Conservation (phyloP, 2,329 filamentous ascomycete species). For the Coleophoma crateriformis region DNA sequence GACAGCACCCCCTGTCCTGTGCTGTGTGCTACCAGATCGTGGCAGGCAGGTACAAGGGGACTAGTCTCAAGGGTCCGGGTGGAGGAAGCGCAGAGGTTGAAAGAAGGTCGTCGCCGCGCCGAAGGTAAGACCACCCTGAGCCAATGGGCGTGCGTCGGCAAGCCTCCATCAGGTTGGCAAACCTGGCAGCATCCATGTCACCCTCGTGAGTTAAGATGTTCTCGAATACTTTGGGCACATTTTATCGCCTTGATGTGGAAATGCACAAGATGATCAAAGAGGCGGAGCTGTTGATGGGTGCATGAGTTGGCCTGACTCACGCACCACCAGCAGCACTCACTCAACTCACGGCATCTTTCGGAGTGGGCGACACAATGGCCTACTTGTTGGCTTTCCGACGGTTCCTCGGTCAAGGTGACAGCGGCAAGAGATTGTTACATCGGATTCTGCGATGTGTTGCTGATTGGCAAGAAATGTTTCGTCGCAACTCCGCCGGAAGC, state of each 20-base stretch:
- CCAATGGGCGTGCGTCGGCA: neutral
- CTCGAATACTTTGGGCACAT: no score
- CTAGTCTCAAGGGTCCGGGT: neutral
- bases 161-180: neutral
- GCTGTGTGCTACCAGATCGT: slow-evolving; percentile 3
- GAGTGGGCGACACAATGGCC: no score
- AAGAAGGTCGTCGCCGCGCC: neutral
- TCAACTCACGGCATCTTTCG: neutral
- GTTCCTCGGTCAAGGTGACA: neutral
- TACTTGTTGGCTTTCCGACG: no score
- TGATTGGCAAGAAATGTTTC: neutral
- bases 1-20: neutral
- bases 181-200: neutral
- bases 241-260: neutral
- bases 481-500: neutral
- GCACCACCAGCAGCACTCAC: neutral
- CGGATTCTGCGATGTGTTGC: neutral
- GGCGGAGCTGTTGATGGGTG: neutral
- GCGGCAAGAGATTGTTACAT: neutral
- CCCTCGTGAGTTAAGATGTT: no score
- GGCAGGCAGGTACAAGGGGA: neutral
- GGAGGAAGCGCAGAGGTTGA: neutral
- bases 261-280: neutral
- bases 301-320: neutral
- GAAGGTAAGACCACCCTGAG: neutral